Percentiles rank a stretch among this genome's conserved stretches.
These are phyloP conservation scores for Macroventuria anomochaeta DNA, from an alignment of 2,329 filamentous ascomycete genomes.

Conservation along the genomic window DNA sequence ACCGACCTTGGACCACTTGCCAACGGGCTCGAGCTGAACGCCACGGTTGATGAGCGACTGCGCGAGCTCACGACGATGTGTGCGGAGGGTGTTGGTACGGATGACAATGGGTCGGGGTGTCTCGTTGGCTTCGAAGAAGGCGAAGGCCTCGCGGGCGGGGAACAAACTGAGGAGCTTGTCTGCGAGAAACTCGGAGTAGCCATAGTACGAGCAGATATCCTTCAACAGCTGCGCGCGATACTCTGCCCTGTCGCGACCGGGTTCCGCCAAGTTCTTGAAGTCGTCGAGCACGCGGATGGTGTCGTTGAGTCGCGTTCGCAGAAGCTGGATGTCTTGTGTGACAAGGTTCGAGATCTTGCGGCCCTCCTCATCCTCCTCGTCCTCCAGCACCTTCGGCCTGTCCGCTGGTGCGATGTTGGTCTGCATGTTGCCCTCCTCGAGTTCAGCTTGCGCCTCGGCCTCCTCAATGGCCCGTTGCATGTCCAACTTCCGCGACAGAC, in stretches of 20 bases:
- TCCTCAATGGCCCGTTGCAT: conserved; percentile 76
- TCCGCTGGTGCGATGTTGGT: conserved; percentile 86
- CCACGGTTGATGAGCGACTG: conserved; percentile 95
- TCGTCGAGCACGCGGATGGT: conserved; percentile 90
- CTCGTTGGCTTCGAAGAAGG: conserved; percentile 99
- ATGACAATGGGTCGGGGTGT: conserved; percentile 92
- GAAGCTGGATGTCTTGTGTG: conserved; percentile 81
- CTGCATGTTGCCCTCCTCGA: conserved; percentile 84
- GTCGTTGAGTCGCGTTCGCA: conserved; percentile 89
- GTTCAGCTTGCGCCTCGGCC: conserved; percentile 81
- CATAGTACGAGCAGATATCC: conserved; percentile 96
- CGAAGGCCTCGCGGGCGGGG: conserved; percentile 89
- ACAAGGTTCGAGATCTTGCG: conserved; percentile 69
- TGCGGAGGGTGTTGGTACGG: conserved; percentile 91
- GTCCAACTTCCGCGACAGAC: conserved; percentile 85
- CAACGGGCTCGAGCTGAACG: conserved; percentile 93
- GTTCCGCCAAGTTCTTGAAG: conserved; percentile 80
- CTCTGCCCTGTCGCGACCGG: conserved; percentile 81
- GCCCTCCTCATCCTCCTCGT: conserved; percentile 65
- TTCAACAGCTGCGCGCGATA: conserved; percentile 86
- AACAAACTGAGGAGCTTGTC: conserved; percentile 96
- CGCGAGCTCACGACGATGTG: conserved; percentile 78
- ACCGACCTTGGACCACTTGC: conserved; percentile 98
- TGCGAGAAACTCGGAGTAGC: conserved; percentile 92
- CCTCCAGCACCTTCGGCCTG: conserved; percentile 69